phyloP scores from a whole-genome alignment of 139 green algal species.

The Microglena sp. region DNA sequence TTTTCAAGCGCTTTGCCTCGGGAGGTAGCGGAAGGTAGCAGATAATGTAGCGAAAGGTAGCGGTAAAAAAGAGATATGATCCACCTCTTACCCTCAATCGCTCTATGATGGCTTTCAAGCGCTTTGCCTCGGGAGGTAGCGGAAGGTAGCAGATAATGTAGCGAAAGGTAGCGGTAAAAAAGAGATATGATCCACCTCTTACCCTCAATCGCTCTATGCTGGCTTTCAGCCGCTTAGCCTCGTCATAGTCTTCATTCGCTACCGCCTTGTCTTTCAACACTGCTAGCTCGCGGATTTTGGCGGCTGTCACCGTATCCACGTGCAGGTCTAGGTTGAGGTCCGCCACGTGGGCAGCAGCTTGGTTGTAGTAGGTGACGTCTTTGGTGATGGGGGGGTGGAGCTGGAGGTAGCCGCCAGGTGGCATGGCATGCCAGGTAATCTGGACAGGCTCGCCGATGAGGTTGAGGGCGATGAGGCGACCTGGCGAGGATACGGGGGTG shows the following conservation, averaged over 20 bases:
- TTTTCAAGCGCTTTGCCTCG: too few relatives aligned
- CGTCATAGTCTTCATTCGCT: constrained; percentile 85
- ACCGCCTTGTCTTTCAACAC: constrained; percentile 70
- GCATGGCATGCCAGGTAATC: neutral
- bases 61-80: too few relatives aligned
- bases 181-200: constrained; percentile 5
- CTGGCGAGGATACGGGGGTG: too few relatives aligned
- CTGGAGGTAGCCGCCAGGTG: neutral
- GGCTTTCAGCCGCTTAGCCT: constrained; percentile 77
- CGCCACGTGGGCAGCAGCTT: constrained; percentile 36
- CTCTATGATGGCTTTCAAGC: too few relatives aligned
- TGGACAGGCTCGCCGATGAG: too few relatives aligned
- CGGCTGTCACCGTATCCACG: constrained; percentile 57
- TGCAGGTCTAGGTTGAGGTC: constrained; percentile 62
- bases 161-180: too few relatives aligned
- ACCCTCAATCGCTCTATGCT: constrained; percentile 55
- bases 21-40: too few relatives aligned
- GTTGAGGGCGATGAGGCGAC: too few relatives aligned
- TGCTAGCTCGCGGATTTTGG: constrained; percentile 49
- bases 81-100: too few relatives aligned
- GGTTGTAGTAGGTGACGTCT: constrained; percentile 8
- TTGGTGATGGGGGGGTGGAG: neutral
- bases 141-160: too few relatives aligned
- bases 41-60: too few relatives aligned
- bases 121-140: too few relatives aligned